These are phyloP conservation scores for Botrytis fabae DNA, from an alignment of 2,329 filamentous ascomycete species.

Conservation along the genomic window DNA sequence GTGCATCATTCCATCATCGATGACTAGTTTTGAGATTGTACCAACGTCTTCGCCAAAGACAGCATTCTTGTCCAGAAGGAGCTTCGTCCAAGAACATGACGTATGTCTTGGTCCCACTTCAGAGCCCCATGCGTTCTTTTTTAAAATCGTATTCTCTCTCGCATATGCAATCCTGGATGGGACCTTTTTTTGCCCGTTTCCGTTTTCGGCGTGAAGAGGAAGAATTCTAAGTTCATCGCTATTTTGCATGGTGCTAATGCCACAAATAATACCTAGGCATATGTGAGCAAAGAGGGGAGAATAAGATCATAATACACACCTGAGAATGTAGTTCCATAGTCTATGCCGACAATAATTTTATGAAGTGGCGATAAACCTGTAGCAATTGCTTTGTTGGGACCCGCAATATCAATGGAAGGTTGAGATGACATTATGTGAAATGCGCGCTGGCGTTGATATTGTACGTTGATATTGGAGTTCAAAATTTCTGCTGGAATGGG, in stretches of 20 bases:
- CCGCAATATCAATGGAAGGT: rapidly evolving
- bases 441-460: neutral
- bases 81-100: slow-evolving; percentile 37
- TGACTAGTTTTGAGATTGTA: slow-evolving; percentile 14
- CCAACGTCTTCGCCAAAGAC: slow-evolving; percentile 25
- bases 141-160: slow-evolving; percentile 21
- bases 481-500: neutral
- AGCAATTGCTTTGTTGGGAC: neutral
- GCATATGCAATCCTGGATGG: slow-evolving; percentile 32
- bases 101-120: slow-evolving; percentile 26
- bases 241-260: slow-evolving; percentile 22
- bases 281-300: neutral
- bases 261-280: slow-evolving; percentile 25
- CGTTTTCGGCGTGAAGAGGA: neutral
- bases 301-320: slow-evolving; percentile 18
- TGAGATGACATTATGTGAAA: neutral
- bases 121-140: slow-evolving; percentile 29
- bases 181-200: slow-evolving; percentile 13
- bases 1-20: slow-evolving; percentile 27
- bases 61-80: slow-evolving; percentile 34
- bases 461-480: neutral
- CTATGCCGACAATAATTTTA: slow-evolving; percentile 34
- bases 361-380: slow-evolving; percentile 10
- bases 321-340: slow-evolving; percentile 36
- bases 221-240: slow-evolving; percentile 24